Percentiles rank a stretch among this genome's conserved stretches.
Evolutionary conservation across 352 stramenopile genomes (phyloP).

Genomic region (Globisporangium alternatum): DNA sequence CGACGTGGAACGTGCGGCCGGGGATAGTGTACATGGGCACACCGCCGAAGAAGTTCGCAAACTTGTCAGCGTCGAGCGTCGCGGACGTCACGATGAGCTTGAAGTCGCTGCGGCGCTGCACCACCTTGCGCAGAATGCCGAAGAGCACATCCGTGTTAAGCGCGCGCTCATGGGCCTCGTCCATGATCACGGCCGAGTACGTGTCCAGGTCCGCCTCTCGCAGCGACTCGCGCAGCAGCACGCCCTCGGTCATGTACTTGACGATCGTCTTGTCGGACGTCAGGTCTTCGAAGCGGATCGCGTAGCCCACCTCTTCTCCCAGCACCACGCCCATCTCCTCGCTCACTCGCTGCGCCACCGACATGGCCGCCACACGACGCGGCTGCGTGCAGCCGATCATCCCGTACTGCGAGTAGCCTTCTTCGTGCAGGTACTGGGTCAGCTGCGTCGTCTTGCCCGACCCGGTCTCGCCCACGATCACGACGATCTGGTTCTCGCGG

Average conservation of each 20-base stretch:
- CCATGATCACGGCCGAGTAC: constrained; percentile 92
- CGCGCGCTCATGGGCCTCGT: constrained; percentile 93
- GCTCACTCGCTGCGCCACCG: constrained; percentile 97
- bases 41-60: constrained; percentile 96
- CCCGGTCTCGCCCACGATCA: constrained; percentile 98
- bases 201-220: constrained; percentile 84
- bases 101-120: constrained; percentile 87
- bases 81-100: constrained; percentile 93
- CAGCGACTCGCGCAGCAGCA: constrained; percentile 92
- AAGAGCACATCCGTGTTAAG: constrained; percentile 95
- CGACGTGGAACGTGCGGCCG: constrained; percentile 80
- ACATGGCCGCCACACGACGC: constrained; percentile 98
- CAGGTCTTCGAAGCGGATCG: constrained; percentile 94
- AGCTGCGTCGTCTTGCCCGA: constrained; percentile 98
- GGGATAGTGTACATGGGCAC: constrained; percentile 98
- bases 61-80: constrained; percentile 97
- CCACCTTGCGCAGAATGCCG: constrained; percentile 90
- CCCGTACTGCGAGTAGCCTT: constrained; percentile 86
- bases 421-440: constrained; percentile 94
- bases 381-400: constrained; percentile 97
- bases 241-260: constrained; percentile 96
- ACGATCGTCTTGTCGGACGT: constrained; percentile 95
- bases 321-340: constrained; percentile 96
- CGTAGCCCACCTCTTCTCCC: constrained; percentile 89
- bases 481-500: constrained; percentile 97